These are phyloP conservation scores for Xylaria telfairii DNA, from an alignment of 495 filamentous ascomycete genomes.

Conservation along the genomic window DNA sequence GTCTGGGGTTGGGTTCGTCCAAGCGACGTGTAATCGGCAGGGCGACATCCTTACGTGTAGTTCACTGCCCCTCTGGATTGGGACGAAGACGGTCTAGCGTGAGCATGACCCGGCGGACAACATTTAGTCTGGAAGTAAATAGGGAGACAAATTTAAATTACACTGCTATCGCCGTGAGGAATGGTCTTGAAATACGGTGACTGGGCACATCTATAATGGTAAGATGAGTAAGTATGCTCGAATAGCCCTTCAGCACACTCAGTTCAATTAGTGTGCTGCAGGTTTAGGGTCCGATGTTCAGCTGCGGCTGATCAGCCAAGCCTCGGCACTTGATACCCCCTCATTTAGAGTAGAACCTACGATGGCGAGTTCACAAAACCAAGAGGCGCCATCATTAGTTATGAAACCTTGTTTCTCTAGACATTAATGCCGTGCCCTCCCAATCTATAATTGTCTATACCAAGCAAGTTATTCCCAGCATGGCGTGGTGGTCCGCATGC, in stretches of 20 bases:
- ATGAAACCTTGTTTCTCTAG: background rate
- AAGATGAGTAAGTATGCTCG: background rate
- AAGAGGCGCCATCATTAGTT: background rate
- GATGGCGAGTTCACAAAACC: background rate
- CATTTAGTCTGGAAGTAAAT: background rate
- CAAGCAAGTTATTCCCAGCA: background rate
- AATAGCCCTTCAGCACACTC: too few relatives aligned
- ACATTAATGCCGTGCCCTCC: background rate
- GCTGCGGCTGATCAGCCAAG: background rate
- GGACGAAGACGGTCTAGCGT: constrained; percentile 32
- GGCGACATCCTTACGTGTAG: constrained; percentile 43
- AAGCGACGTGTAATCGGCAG: constrained; percentile 42
- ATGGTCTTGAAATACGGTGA: too few relatives aligned
- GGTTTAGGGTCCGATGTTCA: background rate
- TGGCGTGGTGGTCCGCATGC: background rate
- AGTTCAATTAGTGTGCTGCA: too few relatives aligned
- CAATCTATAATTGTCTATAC: background rate
- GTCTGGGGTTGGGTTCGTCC: constrained; percentile 42
- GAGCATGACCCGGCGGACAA: background rate
- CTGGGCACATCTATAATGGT: background rate
- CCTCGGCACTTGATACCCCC: background rate
- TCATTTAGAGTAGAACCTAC: background rate
- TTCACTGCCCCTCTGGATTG: constrained; percentile 46
- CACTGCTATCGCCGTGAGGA: background rate
- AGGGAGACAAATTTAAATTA: background rate